Conservation (phyloP, 2,329 filamentous ascomycete genomes). For the Stagonosporopsis chrysanthemi region DNA sequence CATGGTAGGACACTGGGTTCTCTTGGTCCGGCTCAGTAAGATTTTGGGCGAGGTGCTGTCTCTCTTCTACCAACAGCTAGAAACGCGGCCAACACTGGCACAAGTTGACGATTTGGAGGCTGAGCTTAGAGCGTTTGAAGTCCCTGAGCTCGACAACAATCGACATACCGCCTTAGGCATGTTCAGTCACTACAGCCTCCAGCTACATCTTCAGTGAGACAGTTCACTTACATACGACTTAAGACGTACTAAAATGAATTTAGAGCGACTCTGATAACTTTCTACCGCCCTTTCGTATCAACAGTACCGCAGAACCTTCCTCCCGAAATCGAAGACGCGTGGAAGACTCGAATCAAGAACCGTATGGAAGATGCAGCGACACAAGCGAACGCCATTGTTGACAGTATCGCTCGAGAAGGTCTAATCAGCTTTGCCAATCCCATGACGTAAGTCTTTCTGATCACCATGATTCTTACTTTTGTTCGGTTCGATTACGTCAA, state of each 20-base stretch:
- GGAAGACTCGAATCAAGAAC: conserved; percentile 3
- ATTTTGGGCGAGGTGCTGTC: conserved; percentile 6
- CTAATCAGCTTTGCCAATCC: conserved; percentile 11
- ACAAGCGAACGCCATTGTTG: conserved; percentile 4
- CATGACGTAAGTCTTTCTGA: conserved; percentile 10
- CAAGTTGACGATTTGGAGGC: conserved; percentile 4
- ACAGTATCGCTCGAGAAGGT: conserved; percentile 11
- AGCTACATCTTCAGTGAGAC: conserved; percentile 14
- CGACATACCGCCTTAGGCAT: not conserved
- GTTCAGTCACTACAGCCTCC: conserved; percentile 9
- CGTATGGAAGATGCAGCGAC: conserved; percentile 12
- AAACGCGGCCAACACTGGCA: not conserved
- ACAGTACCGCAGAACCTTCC: not conserved
- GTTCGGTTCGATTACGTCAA: not conserved
- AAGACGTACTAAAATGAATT: not conserved
- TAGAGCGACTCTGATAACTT: conserved; percentile 13
- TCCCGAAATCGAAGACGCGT: not conserved
- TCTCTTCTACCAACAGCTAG: conserved; percentile 7
- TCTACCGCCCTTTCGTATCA: conserved; percentile 14
- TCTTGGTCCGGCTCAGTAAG: conserved; percentile 2
- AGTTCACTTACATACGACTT: not conserved
- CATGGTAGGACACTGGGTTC: conserved; percentile 5
- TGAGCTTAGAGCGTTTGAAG: not conserved
- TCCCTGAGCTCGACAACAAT: not conserved
- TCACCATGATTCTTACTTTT: not conserved